A percentile compares a stretch with the other conserved stretches of the same genome.
Evolutionary conservation across 1,139 yeast genomes (phyloP).

Genomic region (Zygosaccharomyces sapae): DNA sequence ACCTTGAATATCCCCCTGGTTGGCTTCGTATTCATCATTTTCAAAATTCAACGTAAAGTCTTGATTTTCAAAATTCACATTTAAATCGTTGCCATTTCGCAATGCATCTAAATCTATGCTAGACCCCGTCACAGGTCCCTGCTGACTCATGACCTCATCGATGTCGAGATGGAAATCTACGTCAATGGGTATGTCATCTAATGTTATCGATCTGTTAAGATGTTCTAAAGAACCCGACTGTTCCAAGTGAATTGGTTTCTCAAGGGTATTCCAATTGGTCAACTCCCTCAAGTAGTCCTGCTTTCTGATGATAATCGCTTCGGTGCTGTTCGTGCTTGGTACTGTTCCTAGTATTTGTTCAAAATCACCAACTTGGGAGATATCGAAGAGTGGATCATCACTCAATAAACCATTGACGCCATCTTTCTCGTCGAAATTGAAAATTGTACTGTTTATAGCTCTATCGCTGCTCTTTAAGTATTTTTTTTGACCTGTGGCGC

Average conservation of each 20-base stretch:
- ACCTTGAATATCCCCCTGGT: neutral
- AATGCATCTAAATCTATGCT: conserved; percentile 10
- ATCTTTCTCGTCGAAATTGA: conserved; percentile 3
- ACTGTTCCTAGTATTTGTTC: conserved; percentile 14
- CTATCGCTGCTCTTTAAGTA: neutral
- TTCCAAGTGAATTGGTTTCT: conserved; percentile 3
- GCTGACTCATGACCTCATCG: conserved; percentile 30
- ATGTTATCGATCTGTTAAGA: conserved; percentile 14
- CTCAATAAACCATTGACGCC: conserved; percentile 15
- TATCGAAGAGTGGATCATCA: conserved; percentile 31
- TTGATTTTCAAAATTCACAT: conserved; percentile 9
- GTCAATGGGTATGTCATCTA: conserved; percentile 26
- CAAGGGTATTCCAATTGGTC: conserved; percentile 18
- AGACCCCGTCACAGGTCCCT: conserved; percentile 20
- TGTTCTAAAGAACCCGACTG: conserved; percentile 10
- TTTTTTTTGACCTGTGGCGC: neutral
- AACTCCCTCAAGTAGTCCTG: conserved; percentile 32
- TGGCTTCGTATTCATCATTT: conserved; percentile 3
- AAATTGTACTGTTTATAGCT: no score
- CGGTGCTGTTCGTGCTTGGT: conserved; percentile 1
- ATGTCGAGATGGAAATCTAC: conserved; percentile 30
- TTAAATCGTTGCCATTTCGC: conserved; percentile 5
- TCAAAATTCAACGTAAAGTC: conserved; percentile 19
- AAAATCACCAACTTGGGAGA: conserved; percentile 19
- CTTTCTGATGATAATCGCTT: conserved; percentile 23